Base-by-base conservation (phyloP, 106 monocot species). In the Ottelia alismoides region DNA sequence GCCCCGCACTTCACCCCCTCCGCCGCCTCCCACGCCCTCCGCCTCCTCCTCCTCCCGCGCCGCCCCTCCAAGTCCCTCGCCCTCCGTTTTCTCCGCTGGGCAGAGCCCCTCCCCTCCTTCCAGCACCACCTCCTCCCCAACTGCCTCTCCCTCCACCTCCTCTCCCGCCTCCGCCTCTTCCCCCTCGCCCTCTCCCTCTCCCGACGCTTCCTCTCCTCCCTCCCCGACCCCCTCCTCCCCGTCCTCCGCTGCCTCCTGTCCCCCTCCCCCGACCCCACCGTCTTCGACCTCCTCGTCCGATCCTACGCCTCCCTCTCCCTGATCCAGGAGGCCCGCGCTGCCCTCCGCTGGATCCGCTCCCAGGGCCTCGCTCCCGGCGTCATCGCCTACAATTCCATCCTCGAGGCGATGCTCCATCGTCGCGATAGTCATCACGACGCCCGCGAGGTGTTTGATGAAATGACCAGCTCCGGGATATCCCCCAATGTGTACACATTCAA, bases 401-500 rank as follows among this genome's bases (percentile, higher is more conserved):
- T 87, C 26, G 74, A 80, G 28, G 73, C 82, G 30, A 70, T 92
- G 72, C 71, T 85, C 65, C 72, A 65, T 52, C 45, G 53, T 24
- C 11, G 25, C 22, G 21, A 3, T 1, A 27, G 16, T 31, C 22
- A 55, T 17, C 0, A 14, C 2, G 43, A 69, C 25, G 53, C 70
- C 31, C 43, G 55, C 1, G 43, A 66, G 3, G 66, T 86, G 62
- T 69, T 65, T 30, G 45, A 55, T 21, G 59, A 68, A 2, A 83
- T 92, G 74, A 12, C 20, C 2, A 12, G 32, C 0, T 66, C 74
- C 3, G 66, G 72, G 28, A 49, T 87, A 24, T 72, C 80, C 27
- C 62, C 57, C 2, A 93, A 87, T 22, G 64, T 81, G 25, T 87
- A 75, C 53, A 65, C 87, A 12, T 87, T 83, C 49, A 92, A 92